Evolutionary conservation across 257 asterid genomes (phyloP), one percentile per base, ranked within the genome.

Genomic region (Oldenlandia corymbosa): DNA sequence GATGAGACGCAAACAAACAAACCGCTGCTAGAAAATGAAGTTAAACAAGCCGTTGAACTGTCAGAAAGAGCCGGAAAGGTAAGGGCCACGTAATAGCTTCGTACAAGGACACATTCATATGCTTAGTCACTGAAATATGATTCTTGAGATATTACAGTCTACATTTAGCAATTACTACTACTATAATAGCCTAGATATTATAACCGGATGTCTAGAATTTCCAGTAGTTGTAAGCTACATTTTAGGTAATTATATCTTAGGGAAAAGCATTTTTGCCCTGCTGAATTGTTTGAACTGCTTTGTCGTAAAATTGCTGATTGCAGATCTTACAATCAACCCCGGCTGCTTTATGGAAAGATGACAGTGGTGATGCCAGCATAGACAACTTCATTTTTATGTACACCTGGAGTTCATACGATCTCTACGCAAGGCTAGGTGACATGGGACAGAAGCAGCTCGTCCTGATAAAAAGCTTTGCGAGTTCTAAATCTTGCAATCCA

Each of bases 61-160:
- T 63, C 88, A 68, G 88, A 80, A 71, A 81, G 72, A 70, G 97
- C 96, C 50, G 94, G 94, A 75, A 90, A 93, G 97, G 99, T 89
- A 81, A 77, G n/a, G 54, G 7, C 13, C 39, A 62, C 39, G 2
- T 10, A 58, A 10, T 47, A 21, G 27, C 6, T 3, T 27, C 27
- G 3, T 27, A 16, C 45, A 1, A 20, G 37, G 43, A 5, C 50
- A 43, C 10, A 14, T 42, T 62, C 36, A n/a, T n/a, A n/a, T 50
- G 30, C 41, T 18, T 49, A 23, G 39, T 28, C 48, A 41, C 52
- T 57, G 13, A 41, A 42, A 60, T 5, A 5, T 37, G 46, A n/a
- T 27, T 50, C 17, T 47, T 12, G 34, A 48, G 39, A 31, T 1
- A n/a, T 31, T 17, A 47, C 14, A n/a, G n/a, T n/a, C n/a, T n/a